A percentile compares a stretch with the other conserved stretches of the same genome.
These are phyloP conservation scores for Fusarium anthophilum DNA, from an alignment of 2,329 filamentous ascomycete species.

Conservation along the genomic window DNA sequence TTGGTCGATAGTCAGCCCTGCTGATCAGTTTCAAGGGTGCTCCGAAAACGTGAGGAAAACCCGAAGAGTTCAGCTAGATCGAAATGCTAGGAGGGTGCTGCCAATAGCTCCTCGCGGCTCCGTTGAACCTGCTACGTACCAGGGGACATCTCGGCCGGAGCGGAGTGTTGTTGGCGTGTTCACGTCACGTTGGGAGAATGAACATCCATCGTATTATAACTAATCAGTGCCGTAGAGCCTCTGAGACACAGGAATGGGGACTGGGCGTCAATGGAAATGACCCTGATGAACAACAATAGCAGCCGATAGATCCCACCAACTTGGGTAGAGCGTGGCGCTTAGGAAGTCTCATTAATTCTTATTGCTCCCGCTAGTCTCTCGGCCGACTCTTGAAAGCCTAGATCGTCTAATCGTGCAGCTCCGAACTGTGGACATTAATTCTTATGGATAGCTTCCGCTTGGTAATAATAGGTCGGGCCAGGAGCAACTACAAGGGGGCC, in stretches of 20 bases:
- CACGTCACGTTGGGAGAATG: conserved; percentile 30
- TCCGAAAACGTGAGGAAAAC: not conserved
- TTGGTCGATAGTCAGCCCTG: not conserved
- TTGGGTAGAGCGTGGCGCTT: conserved; percentile 18
- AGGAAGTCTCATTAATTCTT: conserved; percentile 6
- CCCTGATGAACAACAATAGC: not conserved
- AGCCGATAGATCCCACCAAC: not conserved
- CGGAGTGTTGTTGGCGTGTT: conserved; percentile 21
- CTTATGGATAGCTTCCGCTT: not conserved
- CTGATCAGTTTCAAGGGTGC: not conserved
- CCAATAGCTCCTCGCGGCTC: conserved; percentile 17
- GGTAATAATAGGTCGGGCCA: not conserved
- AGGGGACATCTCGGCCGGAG: conserved; percentile 28
- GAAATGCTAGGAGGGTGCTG: conserved; percentile 5
- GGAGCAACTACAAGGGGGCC: conserved; percentile 2
- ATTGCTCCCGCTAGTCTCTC: conserved; percentile 9
- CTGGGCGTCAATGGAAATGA: not conserved
- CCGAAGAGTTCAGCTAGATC: conserved; percentile 5
- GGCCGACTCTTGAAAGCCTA: conserved; percentile 13
- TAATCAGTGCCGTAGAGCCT: not conserved
- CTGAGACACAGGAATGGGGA: not conserved
- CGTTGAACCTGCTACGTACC: not conserved
- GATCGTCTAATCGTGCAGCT: not conserved
- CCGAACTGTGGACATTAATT: not conserved
- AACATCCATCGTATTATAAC: conserved; percentile 5